A percentile compares a stretch with the other conserved stretches of the same genome.
Conservation (phyloP, 2,329 filamentous ascomycete species). For the Ophiostoma sp. region DNA sequence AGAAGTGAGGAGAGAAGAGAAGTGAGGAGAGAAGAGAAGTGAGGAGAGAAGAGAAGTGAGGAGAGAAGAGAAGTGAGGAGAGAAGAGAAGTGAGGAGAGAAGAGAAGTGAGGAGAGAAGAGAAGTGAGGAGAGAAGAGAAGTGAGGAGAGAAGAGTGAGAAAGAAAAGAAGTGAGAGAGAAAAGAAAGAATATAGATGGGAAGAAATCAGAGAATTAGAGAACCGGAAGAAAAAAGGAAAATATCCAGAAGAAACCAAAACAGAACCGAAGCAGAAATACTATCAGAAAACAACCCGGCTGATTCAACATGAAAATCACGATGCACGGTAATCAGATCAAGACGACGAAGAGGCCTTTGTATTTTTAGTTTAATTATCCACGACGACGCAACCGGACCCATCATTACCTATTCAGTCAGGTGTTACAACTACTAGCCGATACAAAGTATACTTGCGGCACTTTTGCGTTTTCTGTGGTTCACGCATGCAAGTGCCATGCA, state of each 20-base stretch:
- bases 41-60: background rate
- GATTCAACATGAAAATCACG: background rate
- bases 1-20: background rate
- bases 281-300: background rate
- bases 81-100: background rate
- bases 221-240: background rate
- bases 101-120: background rate
- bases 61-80: background rate
- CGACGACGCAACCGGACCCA: background rate
- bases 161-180: background rate
- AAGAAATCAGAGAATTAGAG: background rate
- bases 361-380: slow-evolving; percentile 4
- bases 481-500: background rate
- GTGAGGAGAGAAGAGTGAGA: background rate
- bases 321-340: slow-evolving; percentile 14
- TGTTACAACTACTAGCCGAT: background rate
- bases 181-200: background rate
- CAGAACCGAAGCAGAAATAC: background rate
- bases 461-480: background rate
- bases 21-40: background rate
- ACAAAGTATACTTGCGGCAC: slow-evolving; percentile 11
- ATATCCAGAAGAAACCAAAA: background rate
- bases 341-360: background rate
- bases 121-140: background rate
- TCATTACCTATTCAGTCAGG: background rate